Evolutionary conservation across 345 rosid species (phyloP).

Genomic region (Melaleuca quinquenervia): DNA sequence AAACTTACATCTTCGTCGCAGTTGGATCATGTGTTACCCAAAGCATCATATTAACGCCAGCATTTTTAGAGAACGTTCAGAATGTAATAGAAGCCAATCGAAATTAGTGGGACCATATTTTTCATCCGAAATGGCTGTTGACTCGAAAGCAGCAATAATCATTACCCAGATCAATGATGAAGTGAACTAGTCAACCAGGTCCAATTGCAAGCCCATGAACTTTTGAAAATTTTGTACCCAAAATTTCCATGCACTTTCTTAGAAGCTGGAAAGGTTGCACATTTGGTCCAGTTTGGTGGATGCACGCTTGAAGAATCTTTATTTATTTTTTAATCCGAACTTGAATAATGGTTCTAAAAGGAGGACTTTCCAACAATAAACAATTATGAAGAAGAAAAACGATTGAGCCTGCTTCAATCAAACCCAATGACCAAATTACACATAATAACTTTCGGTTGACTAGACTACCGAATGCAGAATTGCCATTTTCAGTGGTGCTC

Average conservation of each 20-base stretch:
- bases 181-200: not conserved
- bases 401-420: not conserved
- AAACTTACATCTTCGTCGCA: not conserved
- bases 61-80: not conserved
- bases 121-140: too few species aligned
- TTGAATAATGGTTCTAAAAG: not conserved
- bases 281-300: too few species aligned
- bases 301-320: not conserved
- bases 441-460: too few species aligned
- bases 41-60: too few species aligned
- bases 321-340: too few species aligned
- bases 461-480: too few species aligned
- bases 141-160: accelerated
- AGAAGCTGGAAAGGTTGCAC: too few species aligned
- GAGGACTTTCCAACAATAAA: not conserved
- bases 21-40: not conserved
- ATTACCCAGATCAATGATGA: not conserved
- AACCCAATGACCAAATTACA: not conserved
- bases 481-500: too few species aligned
- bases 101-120: too few species aligned
- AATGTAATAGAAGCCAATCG: not conserved
- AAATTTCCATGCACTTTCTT: too few species aligned
- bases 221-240: not conserved
- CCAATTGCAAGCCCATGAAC: not conserved
- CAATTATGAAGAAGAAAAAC: not conserved